Percentiles rank a stretch among this genome's conserved stretches.
Conservation (phyloP, 495 filamentous ascomycete genomes). For the Opeltia flavorubescens region DNA sequence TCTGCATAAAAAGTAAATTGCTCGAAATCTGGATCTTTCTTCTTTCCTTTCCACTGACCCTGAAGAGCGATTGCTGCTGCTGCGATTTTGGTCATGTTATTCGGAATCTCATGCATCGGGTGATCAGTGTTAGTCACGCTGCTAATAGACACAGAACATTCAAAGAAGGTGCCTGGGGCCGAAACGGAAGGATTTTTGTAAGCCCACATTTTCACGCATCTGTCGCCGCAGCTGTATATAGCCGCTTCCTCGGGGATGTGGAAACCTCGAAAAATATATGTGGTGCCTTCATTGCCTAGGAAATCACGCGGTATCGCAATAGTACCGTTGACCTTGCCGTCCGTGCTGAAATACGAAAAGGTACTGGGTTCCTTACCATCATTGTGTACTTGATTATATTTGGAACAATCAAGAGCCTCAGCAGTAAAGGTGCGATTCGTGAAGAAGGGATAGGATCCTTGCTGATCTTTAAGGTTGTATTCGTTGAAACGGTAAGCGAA, state of each 20-base stretch:
- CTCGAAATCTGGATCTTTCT: neutral
- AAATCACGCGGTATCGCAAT: neutral
- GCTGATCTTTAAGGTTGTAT: conserved; percentile 3
- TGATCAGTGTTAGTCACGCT: neutral
- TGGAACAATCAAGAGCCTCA: neutral
- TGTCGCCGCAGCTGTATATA: neutral
- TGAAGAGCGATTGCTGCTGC: conserved; percentile 10
- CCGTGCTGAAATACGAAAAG: neutral
- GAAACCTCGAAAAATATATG: conserved; percentile 7
- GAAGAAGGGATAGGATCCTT: conserved; percentile 2
- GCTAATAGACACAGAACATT: conserved; percentile 8
- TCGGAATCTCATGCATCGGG: neutral
- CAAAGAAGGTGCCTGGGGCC: neutral
- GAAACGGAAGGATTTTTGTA: too few species aligned
- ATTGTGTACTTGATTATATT: neutral
- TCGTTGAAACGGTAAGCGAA: conserved; percentile 8
- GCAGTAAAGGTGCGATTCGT: conserved; percentile 4
- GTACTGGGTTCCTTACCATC: neutral
- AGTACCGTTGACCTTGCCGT: neutral
- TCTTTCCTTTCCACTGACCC: neutral
- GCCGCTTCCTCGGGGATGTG: neutral
- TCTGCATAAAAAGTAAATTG: conserved; percentile 9
- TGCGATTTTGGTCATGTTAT: conserved; percentile 7
- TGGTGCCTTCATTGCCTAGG: conserved; percentile 3
- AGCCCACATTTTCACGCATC: conserved; percentile 10